Conservation (phyloP, 495 filamentous ascomycete genomes). For the Hyaloscypha finlandica region DNA sequence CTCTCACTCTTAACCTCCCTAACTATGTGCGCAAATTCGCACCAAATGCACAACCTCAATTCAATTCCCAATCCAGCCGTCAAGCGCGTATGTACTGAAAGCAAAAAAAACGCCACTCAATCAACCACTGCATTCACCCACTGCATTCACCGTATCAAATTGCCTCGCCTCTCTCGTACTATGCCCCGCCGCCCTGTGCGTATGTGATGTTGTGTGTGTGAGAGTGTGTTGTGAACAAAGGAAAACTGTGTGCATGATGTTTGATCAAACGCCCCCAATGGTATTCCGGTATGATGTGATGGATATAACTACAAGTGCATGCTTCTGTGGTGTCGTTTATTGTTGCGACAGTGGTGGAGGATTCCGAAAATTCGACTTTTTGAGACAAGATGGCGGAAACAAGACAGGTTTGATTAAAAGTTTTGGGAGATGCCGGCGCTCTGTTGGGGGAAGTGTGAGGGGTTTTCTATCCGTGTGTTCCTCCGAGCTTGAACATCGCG, state of each 20-base stretch:
- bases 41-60: background rate
- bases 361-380: conserved; percentile 17
- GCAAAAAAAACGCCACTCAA: background rate
- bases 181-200: background rate
- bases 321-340: background rate
- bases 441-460: conserved; percentile 81
- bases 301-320: conserved; percentile 28
- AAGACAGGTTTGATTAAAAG: conserved; percentile 56
- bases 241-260: conserved; percentile 17
- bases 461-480: conserved; percentile 93
- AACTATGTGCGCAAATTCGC: background rate
- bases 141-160: conserved; percentile 18
- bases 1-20: background rate
- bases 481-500: conserved; percentile 89
- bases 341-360: background rate
- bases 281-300: conserved; percentile 19
- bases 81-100: conserved; percentile 18
- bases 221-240: conserved; percentile 25
- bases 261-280: conserved; percentile 27
- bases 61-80: conserved; percentile 13
- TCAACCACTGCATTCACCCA: conserved; percentile 5
- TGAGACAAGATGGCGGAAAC: conserved; percentile 9
- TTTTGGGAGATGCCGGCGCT: conserved; percentile 98
- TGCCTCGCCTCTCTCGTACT: background rate
- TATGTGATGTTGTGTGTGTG: conserved; percentile 10